These are phyloP conservation scores for Coemansia sp. DNA, from an alignment of 192 early-diverging fungal genomes.

Conservation along the genomic window DNA sequence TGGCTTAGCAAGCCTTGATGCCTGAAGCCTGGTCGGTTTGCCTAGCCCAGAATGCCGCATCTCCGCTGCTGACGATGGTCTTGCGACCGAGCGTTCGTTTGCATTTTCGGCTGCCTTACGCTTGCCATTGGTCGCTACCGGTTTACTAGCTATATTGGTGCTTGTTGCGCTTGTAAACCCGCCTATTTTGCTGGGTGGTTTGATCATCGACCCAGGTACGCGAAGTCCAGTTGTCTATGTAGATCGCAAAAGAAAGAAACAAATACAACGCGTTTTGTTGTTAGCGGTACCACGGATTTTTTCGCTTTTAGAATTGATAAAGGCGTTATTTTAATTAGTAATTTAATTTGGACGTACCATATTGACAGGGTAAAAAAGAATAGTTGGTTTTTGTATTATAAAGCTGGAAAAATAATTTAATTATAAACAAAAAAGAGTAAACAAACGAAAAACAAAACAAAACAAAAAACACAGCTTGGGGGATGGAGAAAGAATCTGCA, in stretches of 20 bases:
- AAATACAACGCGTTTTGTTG: neutral
- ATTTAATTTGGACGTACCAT: no score
- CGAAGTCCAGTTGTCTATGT: slow-evolving; percentile 26
- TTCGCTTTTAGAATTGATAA: neutral
- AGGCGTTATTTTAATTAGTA: no score
- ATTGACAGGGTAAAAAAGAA: no score
- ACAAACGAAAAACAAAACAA: no score
- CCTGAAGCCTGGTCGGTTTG: slow-evolving; percentile 18
- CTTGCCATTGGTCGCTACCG: slow-evolving; percentile 9
- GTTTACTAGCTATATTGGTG: neutral
- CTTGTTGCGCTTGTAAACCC: slow-evolving; percentile 13
- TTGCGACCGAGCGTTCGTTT: neutral
- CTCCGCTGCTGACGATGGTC: slow-evolving; percentile 1
- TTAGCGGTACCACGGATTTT: no score
- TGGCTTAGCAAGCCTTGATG: slow-evolving; percentile 2
- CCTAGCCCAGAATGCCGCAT: neutral
- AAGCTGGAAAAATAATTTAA: no score
- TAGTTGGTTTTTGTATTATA: no score
- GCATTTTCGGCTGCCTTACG: slow-evolving; percentile 24
- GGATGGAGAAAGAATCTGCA: no score
- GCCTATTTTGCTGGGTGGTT: slow-evolving; percentile 35
- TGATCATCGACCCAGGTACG: slow-evolving; percentile 37
- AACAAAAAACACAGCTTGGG: no score
- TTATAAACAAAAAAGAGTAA: no score
- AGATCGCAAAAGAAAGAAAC: neutral